A percentile compares a stretch with the other conserved stretches of the same genome.
phyloP scores from a whole-genome alignment of 257 asterid genomes.

The Fraxinus cuspidata region DNA sequence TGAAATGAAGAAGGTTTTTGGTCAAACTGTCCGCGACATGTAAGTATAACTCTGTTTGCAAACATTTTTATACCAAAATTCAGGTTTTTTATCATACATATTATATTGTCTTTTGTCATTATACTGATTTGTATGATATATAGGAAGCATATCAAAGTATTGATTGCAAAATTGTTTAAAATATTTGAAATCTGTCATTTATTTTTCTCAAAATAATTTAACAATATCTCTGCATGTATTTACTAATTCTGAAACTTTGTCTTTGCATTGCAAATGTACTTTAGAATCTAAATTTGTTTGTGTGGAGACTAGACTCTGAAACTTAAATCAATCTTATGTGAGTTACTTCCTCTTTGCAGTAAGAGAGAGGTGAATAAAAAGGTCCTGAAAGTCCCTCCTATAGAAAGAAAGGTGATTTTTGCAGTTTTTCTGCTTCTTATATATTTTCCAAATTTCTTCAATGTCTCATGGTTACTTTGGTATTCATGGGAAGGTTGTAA shows the following conservation, averaged over 20 bases:
- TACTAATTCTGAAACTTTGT: neutral
- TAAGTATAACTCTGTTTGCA: slow-evolving; percentile 41
- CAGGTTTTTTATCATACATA: neutral
- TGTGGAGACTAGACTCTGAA: neutral
- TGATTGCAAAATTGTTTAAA: slow-evolving; percentile 3
- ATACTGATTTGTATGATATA: neutral
- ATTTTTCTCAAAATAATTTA: neutral
- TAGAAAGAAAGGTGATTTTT: slow-evolving; percentile 76
- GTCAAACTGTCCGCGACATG: slow-evolving; percentile 94
- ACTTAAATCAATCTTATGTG: neutral
- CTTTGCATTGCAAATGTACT: slow-evolving; percentile 7
- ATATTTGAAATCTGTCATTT: neutral
- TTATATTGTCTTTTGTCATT: neutral
- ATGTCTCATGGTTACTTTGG: neutral
- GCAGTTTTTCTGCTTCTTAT: neutral
- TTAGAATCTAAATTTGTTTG: neutral
- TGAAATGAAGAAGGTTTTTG: slow-evolving; percentile 91
- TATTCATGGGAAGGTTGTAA: neutral
- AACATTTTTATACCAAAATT: neutral
- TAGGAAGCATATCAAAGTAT: slow-evolving; percentile 1
- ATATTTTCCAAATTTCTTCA: neutral
- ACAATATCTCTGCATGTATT: neutral
- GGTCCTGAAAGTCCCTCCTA: slow-evolving; percentile 89
- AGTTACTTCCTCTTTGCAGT: slow-evolving; percentile 53
- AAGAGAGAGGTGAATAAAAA: slow-evolving; percentile 97